phyloP scores from a whole-genome alignment of 352 stramenopile species.

The Phytophthora syringae region DNA sequence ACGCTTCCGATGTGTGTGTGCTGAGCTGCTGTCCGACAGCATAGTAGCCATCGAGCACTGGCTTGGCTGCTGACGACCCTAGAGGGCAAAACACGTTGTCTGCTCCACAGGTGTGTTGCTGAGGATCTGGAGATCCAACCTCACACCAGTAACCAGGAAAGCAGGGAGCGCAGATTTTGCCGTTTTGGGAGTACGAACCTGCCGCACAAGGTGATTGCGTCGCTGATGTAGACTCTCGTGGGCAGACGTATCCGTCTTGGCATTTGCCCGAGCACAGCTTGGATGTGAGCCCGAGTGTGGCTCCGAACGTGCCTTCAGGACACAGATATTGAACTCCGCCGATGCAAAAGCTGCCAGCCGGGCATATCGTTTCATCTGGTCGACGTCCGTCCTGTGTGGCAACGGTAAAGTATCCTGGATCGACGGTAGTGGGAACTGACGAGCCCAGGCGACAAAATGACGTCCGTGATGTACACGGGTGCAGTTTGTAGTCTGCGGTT shows the following conservation, averaged over 20 bases:
- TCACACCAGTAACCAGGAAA: slow-evolving; percentile 66
- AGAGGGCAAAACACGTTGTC: slow-evolving; percentile 61
- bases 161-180: slow-evolving; percentile 57
- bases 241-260: slow-evolving; percentile 62
- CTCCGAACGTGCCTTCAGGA: slow-evolving; percentile 58
- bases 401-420: slow-evolving; percentile 56
- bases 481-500: slow-evolving; percentile 40
- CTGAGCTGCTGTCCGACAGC: slow-evolving; percentile 40
- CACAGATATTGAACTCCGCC: slow-evolving; percentile 57
- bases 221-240: slow-evolving; percentile 44
- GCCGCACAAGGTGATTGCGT: slow-evolving; percentile 58
- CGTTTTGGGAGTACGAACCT: slow-evolving; percentile 65
- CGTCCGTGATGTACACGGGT: slow-evolving; percentile 43
- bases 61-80: slow-evolving; percentile 40
- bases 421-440: slow-evolving; percentile 39
- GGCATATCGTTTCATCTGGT: slow-evolving; percentile 61
- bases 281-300: slow-evolving; percentile 47
- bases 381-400: slow-evolving; percentile 40
- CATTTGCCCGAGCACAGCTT: slow-evolving; percentile 59
- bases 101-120: slow-evolving; percentile 58
- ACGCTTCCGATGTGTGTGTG: slow-evolving; percentile 49
- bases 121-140: slow-evolving; percentile 44
- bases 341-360: slow-evolving; percentile 67
- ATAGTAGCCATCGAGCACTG: slow-evolving; percentile 49
- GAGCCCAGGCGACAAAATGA: slow-evolving; percentile 63